Evolutionary conservation across 2,329 filamentous ascomycete species (phyloP).

Genomic region (Phyllosticta capitalensis): DNA sequence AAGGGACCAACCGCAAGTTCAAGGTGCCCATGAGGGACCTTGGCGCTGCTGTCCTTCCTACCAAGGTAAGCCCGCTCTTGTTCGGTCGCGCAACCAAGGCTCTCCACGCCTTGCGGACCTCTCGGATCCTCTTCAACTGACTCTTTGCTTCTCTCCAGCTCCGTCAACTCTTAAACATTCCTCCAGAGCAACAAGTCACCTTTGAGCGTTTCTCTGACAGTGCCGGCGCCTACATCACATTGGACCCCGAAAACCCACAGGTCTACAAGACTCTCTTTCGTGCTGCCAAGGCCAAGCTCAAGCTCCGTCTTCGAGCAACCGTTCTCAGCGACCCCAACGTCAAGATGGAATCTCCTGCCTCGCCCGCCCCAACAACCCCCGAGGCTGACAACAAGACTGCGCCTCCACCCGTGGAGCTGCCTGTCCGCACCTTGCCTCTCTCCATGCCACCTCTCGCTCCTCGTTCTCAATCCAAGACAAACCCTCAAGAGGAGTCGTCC

Average conservation of each 20-base stretch:
- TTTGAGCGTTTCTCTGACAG: conserved; percentile 97
- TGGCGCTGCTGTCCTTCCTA: conserved; percentile 60
- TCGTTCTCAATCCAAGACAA: not conserved
- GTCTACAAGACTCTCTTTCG: conserved; percentile 97
- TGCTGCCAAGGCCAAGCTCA: conserved; percentile 94
- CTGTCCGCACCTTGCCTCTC: not conserved
- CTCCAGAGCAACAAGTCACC: conserved; percentile 50
- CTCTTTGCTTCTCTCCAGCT: conserved; percentile 44
- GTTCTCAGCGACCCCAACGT: conserved; percentile 27
- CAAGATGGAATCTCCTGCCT: not conserved
- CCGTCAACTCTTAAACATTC: conserved; percentile 57
- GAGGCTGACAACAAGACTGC: not conserved
- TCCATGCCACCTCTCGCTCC: not conserved
- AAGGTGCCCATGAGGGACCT: conserved; percentile 86
- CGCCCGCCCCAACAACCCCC: not conserved
- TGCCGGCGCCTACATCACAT: conserved; percentile 65
- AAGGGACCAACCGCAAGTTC: conserved; percentile 69
- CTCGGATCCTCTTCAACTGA: not conserved
- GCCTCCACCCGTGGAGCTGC: conserved; percentile 2
- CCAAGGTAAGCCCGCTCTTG: conserved; percentile 58
- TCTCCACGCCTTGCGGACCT: not conserved
- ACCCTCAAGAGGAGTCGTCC: not conserved
- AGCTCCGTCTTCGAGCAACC: conserved; percentile 78
- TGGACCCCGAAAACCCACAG: conserved; percentile 66
- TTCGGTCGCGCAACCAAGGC: not conserved